Base-by-base conservation (phyloP, 148 eudicot species). In the Mesembryanthemum crystallinum region DNA sequence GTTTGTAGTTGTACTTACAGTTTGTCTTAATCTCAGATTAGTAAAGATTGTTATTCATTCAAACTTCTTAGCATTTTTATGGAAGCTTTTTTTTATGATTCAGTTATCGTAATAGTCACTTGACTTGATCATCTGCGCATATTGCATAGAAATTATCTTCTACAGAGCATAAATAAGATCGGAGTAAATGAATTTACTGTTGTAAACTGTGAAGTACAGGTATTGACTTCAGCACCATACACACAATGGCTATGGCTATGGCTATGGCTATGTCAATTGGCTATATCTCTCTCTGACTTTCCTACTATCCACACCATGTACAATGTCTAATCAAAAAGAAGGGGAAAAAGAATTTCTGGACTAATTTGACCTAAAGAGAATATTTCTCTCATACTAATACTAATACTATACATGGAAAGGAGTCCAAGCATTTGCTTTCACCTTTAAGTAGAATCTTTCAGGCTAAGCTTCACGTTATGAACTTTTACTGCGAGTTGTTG, bases 401-500 rank as follows among this genome's bases (percentile, higher is more conserved):
- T n/a, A n/a, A n/a, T 14, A 69, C 23, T 80, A 43, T 51, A 80
- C 78, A 54, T 71, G 60, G 1, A 59, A 33, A 6, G 35, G 57
- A 42, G 49, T 4, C 14, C 47, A 54, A 51, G 76, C 43, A 54
- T 61, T 10, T 35, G 71, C 64, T 17, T 49, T 57, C 42, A 79
- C 64, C 69, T 62, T 73, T 77, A 84, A 15, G 61, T 62, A 35
- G 74, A 58, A 45, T 87, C 87, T 78, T 83, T 89, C 85, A 91
- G 63, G 81, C 86, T 83, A 58, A 89, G 83, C 87, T 87, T 89
- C 47, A 89, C 78, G 79, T 68, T 91, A 65, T 88, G 81, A 32
- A 89, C 85, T 84, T 89, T 88, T 52, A 83, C 78, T 17, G 86
- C 83, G 54, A 91, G 69, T 72, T 82, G 86, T 63, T 85, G 88